Evolutionary conservation across 73 alveolate species (phyloP).

Genomic region (Stentor roeselii): DNA sequence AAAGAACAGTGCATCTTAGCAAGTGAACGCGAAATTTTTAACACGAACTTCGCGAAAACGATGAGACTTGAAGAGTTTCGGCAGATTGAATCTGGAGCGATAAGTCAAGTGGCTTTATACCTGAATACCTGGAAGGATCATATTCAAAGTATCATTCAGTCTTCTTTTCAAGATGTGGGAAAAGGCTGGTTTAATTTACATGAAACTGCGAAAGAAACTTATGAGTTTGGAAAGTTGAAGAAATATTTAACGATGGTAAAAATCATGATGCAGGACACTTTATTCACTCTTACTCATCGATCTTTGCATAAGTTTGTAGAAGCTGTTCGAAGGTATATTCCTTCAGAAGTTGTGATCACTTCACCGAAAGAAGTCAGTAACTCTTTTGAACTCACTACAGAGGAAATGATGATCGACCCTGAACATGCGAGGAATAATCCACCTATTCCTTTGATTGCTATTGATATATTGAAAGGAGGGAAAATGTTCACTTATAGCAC

Average conservation of each 20-base stretch:
- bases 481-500: slow-evolving; percentile 68
- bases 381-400: slow-evolving; percentile 59
- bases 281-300: slow-evolving; percentile 73
- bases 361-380: slow-evolving; percentile 81
- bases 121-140: slow-evolving; percentile 93
- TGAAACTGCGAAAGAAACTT: slow-evolving; percentile 93
- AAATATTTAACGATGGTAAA: slow-evolving; percentile 91
- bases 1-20: slow-evolving; percentile 88
- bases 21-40: slow-evolving; percentile 76
- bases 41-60: slow-evolving; percentile 76
- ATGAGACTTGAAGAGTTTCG: slow-evolving; percentile 94
- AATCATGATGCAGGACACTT: slow-evolving; percentile 93
- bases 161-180: slow-evolving; percentile 89
- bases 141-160: slow-evolving; percentile 81
- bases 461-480: slow-evolving; percentile 61
- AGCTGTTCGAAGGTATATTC: slow-evolving; percentile 80
- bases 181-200: slow-evolving; percentile 97
- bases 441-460: slow-evolving; percentile 69
- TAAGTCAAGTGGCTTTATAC: slow-evolving; percentile 72
- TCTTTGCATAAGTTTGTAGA: slow-evolving; percentile 84
- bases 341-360: slow-evolving; percentile 69
- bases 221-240: slow-evolving; percentile 95
- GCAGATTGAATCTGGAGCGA: slow-evolving; percentile 83
- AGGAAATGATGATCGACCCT: slow-evolving; percentile 62
- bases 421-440: slow-evolving; percentile 58